Conservation (phyloP, 257 asterid species). For the Verbascum thapsus region DNA sequence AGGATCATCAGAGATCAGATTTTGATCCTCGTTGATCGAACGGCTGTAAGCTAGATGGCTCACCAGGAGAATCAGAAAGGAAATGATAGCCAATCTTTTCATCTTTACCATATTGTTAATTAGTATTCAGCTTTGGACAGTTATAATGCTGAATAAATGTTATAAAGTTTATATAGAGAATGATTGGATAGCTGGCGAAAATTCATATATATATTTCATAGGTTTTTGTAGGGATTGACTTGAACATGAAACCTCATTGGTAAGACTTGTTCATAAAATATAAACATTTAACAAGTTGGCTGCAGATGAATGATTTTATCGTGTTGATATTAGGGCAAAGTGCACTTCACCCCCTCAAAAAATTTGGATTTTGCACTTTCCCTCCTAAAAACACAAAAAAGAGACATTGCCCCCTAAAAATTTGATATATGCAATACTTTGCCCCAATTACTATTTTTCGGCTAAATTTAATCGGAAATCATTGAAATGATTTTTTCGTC, state of each 20-base stretch:
- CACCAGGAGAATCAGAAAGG: conserved; percentile 34
- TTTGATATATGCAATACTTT: no score
- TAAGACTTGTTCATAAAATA: neutral
- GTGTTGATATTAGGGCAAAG: neutral
- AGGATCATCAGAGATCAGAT: conserved; percentile 31
- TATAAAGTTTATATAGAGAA: neutral
- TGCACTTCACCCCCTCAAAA: no score
- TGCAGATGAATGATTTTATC: neutral
- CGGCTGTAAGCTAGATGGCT: conserved; percentile 41
- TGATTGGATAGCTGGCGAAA: neutral
- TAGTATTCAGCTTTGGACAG: neutral
- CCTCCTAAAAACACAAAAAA: no score
- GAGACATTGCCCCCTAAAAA: no score
- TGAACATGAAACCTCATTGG: neutral
- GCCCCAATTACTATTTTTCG: no score
- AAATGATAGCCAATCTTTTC: conserved; percentile 22
- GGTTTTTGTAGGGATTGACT: conserved; percentile 21
- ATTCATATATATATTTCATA: neutral
- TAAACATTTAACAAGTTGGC: conserved; percentile 16
- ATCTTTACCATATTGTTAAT: conserved; percentile 28
- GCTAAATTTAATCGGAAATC: no score
- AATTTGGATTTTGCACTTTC: no score
- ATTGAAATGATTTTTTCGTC: no score
- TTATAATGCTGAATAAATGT: neutral
- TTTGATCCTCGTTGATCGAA: conserved; percentile 31